Base-by-base conservation (phyloP, 2,329 filamentous ascomycete species). In the Chrysoporthe deuterocubensis region DNA sequence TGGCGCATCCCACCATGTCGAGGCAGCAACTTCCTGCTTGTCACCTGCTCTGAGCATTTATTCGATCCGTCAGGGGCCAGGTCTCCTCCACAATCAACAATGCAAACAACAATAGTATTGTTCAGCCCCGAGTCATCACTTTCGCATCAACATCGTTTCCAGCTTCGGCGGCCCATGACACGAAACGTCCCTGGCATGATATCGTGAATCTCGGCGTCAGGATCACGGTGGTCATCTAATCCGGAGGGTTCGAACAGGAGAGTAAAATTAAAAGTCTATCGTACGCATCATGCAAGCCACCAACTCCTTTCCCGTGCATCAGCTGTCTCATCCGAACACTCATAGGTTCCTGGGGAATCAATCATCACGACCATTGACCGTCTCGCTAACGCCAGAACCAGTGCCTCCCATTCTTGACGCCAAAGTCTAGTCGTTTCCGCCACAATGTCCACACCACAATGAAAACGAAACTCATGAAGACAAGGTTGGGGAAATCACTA, bases 91-190 rank as follows among this genome's bases (percentile, higher is more conserved):
- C n/a, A n/a, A 14, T 2, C 11, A 26, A 26, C 26, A 26, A 32
- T 26, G 26, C 46, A 50, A 43, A 34, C 40, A 42, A 69, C 65
- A 69, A 69, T 67, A n/a, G 65, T 62, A 58, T 67, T 69, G 67
- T 69, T 56, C 16, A 42, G 52, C n/a, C 26, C 42, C 65, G 67
- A 69, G 50, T 67, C 61, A 65, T 58, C 48, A 16, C 13, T 16
- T 64, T 56, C 14, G 37, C n/a, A 18, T 6, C 6, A 50, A 63
- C 34, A 60, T 18, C n/a, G 32, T 7, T 26, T 7, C n/a, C 18
- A 21, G 18, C 48, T 26, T 34, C 32, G 32, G 9, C 34, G 18
- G 34, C n/a, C 5, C 26, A 26, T 2, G 26, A 26, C 32, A 21
- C 14, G 21, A 61, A 34, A 11, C 21, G 13, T 34, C 3, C n/a